Evolutionary conservation across 331 rosid genomes (phyloP).

Genomic region (Dryas integrifolia): DNA sequence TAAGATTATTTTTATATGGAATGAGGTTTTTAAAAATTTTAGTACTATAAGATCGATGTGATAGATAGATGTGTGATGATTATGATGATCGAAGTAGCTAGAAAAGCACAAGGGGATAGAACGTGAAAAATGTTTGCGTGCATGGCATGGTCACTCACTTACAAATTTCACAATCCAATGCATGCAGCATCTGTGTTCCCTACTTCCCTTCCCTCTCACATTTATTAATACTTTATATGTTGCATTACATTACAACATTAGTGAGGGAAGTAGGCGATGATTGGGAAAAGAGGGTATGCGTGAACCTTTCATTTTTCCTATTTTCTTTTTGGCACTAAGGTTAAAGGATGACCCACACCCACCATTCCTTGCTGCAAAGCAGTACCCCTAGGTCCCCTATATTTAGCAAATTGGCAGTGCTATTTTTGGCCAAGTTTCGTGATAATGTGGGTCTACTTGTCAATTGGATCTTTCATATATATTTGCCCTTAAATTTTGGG

Average conservation of each 20-base stretch:
- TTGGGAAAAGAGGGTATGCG: constrained; percentile 32
- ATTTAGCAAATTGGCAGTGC: constrained; percentile 3
- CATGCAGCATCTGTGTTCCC: constrained; percentile 16
- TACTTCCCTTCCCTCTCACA: constrained; percentile 1
- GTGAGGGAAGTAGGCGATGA: constrained; percentile 22
- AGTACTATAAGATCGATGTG: not conserved
- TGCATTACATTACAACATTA: constrained; percentile 8
- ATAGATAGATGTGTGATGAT: not conserved
- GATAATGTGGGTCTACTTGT: constrained; percentile 6
- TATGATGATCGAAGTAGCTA: not conserved
- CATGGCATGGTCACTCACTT: constrained; percentile 6
- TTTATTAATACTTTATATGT: not conserved
- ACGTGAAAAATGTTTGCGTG: constrained; percentile 23
- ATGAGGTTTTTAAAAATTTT: not conserved
- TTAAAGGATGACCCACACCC: not conserved
- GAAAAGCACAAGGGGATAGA: not conserved
- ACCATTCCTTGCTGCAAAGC: constrained; percentile 7
- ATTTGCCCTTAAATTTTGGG: not conserved
- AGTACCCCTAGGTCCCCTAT: not conserved
- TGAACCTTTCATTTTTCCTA: constrained; percentile 3
- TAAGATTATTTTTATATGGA: no score
- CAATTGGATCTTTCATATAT: not conserved
- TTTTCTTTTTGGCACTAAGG: not conserved
- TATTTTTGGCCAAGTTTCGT: constrained; percentile 8
- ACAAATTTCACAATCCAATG: not conserved